These are phyloP conservation scores for Psidium friedrichsthalianum DNA, from an alignment of 345 rosid species.

Conservation along the genomic window DNA sequence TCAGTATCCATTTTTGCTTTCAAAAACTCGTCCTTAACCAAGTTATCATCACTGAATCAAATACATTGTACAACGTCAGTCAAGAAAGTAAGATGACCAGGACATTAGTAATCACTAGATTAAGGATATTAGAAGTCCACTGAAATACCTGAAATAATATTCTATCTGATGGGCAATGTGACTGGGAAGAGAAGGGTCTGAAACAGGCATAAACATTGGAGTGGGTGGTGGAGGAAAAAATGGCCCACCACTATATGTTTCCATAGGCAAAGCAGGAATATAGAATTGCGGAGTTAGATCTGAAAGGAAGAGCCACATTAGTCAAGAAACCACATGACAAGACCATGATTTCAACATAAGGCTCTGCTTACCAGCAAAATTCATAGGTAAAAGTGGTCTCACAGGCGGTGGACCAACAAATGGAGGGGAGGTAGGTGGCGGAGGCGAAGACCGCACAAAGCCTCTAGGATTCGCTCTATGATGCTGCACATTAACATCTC, in stretches of 20 bases:
- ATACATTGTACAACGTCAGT: background rate
- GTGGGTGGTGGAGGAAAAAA: conserved; percentile 19
- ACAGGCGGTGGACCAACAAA: conserved; percentile 24
- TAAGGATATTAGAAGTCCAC: background rate
- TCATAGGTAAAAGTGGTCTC: conserved; percentile 17
- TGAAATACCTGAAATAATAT: conserved; percentile 53
- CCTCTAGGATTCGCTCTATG: conserved; percentile 42
- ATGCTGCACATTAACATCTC: conserved; percentile 34
- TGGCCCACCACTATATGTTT: conserved; percentile 26
- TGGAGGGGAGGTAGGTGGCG: conserved; percentile 10
- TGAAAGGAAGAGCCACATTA: conserved; percentile 8
- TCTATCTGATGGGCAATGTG: conserved; percentile 41
- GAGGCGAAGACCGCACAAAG: conserved; percentile 34
- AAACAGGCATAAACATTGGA: conserved; percentile 18
- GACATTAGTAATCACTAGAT: background rate
- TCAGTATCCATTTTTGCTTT: conserved; percentile 13
- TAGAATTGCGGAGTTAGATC: conserved; percentile 18
- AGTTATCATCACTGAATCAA: conserved; percentile 36
- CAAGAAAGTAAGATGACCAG: background rate
- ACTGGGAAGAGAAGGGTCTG: conserved; percentile 19
- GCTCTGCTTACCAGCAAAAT: background rate
- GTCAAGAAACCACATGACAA: background rate
- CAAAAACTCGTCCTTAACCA: conserved; percentile 9
- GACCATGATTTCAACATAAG: background rate
- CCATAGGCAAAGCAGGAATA: conserved; percentile 24